Evolutionary conservation across 768 basidiomycete genomes (phyloP).

Genomic region (Guyanaporus albipodus): DNA sequence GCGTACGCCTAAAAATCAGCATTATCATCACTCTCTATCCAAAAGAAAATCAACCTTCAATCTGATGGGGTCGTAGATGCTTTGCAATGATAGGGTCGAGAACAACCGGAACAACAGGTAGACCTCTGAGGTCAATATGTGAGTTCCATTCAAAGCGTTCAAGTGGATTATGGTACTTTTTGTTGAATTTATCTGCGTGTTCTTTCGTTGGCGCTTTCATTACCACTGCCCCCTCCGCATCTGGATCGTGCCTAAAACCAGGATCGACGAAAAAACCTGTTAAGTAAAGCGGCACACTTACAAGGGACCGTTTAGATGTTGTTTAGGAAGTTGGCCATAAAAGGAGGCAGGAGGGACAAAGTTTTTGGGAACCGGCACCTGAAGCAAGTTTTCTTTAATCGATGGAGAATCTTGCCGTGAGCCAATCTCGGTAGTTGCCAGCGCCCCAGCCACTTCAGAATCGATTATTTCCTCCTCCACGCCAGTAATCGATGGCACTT

Average conservation of each 20-base stretch:
- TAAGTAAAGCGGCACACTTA: slow-evolving; percentile 2
- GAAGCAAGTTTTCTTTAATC: slow-evolving; percentile 22
- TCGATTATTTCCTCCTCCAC: slow-evolving; percentile 27
- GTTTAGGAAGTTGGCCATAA: slow-evolving; percentile 44
- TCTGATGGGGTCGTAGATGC: slow-evolving; percentile 82
- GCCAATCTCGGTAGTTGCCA: slow-evolving; percentile 12
- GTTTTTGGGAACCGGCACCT: slow-evolving; percentile 13
- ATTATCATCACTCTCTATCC: neutral
- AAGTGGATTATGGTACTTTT: slow-evolving; percentile 44
- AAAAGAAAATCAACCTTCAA: slow-evolving; percentile 56
- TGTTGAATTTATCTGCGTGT: slow-evolving; percentile 65
- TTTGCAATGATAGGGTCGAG: slow-evolving; percentile 81
- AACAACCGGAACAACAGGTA: slow-evolving; percentile 75
- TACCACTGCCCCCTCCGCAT: slow-evolving; percentile 71
- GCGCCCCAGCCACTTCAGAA: slow-evolving; percentile 14
- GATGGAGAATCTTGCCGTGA: slow-evolving; percentile 2
- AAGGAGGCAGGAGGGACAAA: slow-evolving; percentile 60
- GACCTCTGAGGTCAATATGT: slow-evolving; percentile 40
- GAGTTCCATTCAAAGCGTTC: slow-evolving; percentile 1
- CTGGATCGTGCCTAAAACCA: slow-evolving; percentile 65
- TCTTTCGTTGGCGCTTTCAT: slow-evolving; percentile 76
- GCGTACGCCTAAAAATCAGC: slow-evolving; percentile 51
- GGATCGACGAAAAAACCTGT: neutral
- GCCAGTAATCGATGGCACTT: slow-evolving; percentile 46
- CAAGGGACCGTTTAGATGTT: slow-evolving; percentile 26